Evolutionary conservation across 164 flowering plant species (phyloP).

Genomic region (Brasenia schreberi): DNA sequence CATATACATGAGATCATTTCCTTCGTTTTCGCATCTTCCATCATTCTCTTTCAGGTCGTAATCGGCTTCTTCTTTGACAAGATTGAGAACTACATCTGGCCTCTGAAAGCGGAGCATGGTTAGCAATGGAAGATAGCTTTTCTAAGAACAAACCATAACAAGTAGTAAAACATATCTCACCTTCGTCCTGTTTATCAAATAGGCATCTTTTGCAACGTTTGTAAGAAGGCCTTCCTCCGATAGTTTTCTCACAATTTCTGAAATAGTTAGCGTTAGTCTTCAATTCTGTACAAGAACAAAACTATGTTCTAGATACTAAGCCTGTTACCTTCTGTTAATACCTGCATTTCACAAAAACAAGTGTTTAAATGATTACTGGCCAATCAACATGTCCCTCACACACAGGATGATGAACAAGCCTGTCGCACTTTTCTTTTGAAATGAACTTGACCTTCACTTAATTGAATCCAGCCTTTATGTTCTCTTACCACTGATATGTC

Average conservation of each 20-base stretch:
- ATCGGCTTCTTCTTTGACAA: constrained; percentile 65
- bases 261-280: neutral
- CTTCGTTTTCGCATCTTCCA: constrained; percentile 16
- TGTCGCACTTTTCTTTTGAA: too few relatives aligned
- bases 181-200: constrained; percentile 39
- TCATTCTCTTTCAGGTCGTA: constrained; percentile 10
- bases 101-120: constrained; percentile 16
- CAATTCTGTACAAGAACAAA: neutral
- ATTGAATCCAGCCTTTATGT: neutral
- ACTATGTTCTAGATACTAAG: neutral
- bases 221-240: constrained; percentile 45
- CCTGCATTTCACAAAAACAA: constrained; percentile 30
- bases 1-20: constrained; percentile 55
- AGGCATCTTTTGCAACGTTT: constrained; percentile 43
- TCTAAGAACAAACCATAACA: too few relatives aligned
- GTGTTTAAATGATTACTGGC: neutral
- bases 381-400: too few relatives aligned
- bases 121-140: too few relatives aligned
- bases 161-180: constrained; percentile 13
- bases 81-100: constrained; percentile 27
- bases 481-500: constrained; percentile 65
- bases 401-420: too few relatives aligned
- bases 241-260: constrained; percentile 77
- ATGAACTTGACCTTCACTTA: neutral
- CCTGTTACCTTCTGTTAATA: constrained; percentile 64